phyloP scores from a whole-genome alignment of 2,329 filamentous ascomycete species.

The Pestalotiopsis fici region DNA sequence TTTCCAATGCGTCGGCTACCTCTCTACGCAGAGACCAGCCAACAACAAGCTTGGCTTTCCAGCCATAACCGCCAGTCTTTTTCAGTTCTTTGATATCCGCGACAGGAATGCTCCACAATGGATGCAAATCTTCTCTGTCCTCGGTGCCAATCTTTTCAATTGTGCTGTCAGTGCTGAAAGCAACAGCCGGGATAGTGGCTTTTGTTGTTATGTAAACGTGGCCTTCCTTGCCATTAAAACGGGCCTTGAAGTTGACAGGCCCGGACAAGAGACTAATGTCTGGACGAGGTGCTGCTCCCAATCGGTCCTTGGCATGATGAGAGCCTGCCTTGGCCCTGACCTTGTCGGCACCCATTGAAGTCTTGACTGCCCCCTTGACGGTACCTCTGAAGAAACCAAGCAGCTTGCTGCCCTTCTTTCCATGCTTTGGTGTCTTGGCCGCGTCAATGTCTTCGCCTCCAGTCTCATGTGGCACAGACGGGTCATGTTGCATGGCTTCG shows the following conservation, averaged over 20 bases:
- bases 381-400: conserved; percentile 69
- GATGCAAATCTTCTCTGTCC: conserved; percentile 54
- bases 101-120: conserved; percentile 70
- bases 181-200: conserved; percentile 68
- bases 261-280: conserved; percentile 53
- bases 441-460: conserved; percentile 49
- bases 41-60: conserved; percentile 82
- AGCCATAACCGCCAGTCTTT: conserved; percentile 80
- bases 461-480: conserved; percentile 33
- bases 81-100: conserved; percentile 72
- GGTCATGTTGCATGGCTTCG: conserved; percentile 55
- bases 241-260: conserved; percentile 74
- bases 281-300: conserved; percentile 65
- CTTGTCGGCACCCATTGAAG: conserved; percentile 70
- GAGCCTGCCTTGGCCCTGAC: conserved; percentile 66
- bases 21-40: conserved; percentile 76
- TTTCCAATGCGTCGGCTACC: conserved; percentile 73
- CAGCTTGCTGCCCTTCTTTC: conserved; percentile 44
- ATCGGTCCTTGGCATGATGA: conserved; percentile 65
- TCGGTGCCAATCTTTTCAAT: conserved; percentile 61
- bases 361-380: conserved; percentile 72
- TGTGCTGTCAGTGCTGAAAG: conserved; percentile 61
- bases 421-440: conserved; percentile 39
- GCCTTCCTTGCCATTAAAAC: conserved; percentile 71
- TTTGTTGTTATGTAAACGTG: conserved; percentile 70